These are phyloP conservation scores for Rhododendron simsii DNA, from an alignment of 148 eudicot species.

Conservation along the genomic window DNA sequence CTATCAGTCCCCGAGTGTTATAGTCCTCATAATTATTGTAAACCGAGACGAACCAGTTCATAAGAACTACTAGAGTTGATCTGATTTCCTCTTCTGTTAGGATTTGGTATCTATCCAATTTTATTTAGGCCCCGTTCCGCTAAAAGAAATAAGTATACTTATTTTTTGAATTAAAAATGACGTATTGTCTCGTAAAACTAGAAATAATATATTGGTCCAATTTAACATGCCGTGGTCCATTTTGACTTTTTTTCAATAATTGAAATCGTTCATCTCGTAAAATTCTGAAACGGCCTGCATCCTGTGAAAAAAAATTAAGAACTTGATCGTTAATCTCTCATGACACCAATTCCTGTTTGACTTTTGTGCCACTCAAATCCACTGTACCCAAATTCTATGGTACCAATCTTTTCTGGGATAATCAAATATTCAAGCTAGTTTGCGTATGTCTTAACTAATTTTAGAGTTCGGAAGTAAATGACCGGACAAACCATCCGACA, in stretches of 20 bases:
- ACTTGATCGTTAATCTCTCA: background rate
- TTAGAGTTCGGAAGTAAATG: too few relatives aligned
- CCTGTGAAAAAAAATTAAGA: background rate
- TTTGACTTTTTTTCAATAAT: background rate
- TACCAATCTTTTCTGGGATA: background rate
- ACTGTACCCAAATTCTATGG: background rate
- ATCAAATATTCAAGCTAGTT: background rate
- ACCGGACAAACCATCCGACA: accelerated
- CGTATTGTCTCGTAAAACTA: too few relatives aligned
- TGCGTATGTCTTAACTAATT: accelerated
- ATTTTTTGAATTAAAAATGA: too few relatives aligned
- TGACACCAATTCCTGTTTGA: background rate
- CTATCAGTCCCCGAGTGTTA: background rate
- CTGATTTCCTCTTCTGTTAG: background rate
- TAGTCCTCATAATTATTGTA: too few relatives aligned
- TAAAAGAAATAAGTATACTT: too few relatives aligned
- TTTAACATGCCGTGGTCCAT: background rate
- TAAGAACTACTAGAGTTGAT: too few relatives aligned
- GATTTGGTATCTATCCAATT: background rate
- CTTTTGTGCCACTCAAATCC: background rate
- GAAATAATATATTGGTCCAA: background rate
- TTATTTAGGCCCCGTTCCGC: background rate
- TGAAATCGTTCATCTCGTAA: background rate
- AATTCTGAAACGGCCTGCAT: background rate
- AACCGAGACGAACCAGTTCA: too few relatives aligned